Evolutionary conservation across 495 filamentous ascomycete genomes (phyloP).

Genomic region (Podospora sp.): DNA sequence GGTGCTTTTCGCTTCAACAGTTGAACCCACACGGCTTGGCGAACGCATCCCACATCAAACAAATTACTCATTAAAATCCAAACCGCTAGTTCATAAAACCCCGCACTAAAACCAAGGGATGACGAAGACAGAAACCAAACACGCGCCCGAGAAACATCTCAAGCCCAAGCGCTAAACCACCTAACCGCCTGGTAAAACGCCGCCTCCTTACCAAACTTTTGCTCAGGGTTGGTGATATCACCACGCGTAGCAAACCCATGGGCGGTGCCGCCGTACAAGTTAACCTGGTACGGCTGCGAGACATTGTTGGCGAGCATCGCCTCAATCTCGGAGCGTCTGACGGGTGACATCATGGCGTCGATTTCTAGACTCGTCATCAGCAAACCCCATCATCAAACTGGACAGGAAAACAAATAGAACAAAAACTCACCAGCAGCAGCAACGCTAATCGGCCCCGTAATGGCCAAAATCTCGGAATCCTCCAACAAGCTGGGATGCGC

Average conservation of each 20-base stretch:
- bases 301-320: conserved; percentile 40
- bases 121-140: too few relatives aligned
- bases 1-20: too few relatives aligned
- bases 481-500: conserved; percentile 71
- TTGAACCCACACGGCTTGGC: too few relatives aligned
- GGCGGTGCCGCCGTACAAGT: conserved; percentile 63
- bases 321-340: conserved; percentile 59
- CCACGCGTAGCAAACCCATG: conserved; percentile 73
- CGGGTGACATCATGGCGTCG: conserved; percentile 66
- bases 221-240: conserved; percentile 57
- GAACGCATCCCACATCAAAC: too few relatives aligned
- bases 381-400: not conserved
- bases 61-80: too few relatives aligned
- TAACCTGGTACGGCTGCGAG: conserved; percentile 62
- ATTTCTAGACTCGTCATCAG: conserved; percentile 47
- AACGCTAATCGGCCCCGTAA: conserved; percentile 64
- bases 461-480: conserved; percentile 62
- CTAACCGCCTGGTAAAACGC: too few relatives aligned
- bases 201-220: conserved; percentile 60
- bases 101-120: too few relatives aligned
- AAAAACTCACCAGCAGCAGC: conserved; percentile 58
- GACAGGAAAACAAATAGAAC: not conserved
- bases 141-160: too few relatives aligned
- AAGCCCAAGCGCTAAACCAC: too few relatives aligned
- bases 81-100: too few relatives aligned